phyloP scores from a whole-genome alignment of 1,139 yeast genomes.

The Suhomyces panamericanus region DNA sequence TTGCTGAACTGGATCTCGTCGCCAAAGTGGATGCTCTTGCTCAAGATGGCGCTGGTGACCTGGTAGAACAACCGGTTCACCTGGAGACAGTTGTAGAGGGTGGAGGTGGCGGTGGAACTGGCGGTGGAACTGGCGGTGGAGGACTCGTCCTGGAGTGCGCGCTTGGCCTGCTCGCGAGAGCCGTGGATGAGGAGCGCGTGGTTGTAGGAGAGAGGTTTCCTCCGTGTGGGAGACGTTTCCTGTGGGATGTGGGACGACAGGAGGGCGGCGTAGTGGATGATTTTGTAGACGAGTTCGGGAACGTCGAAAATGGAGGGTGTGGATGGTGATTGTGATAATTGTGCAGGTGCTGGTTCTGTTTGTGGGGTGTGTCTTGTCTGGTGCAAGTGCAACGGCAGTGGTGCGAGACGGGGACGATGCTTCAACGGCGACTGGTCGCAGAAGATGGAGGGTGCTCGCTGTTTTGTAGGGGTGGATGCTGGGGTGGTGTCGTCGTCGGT shows the following conservation, averaged over 20 bases:
- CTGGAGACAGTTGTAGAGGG: constrained; percentile 57
- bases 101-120: constrained; percentile 5
- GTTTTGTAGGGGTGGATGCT: constrained; percentile 25
- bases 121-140: too few relatives aligned
- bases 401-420: constrained; percentile 21
- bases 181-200: constrained; percentile 56
- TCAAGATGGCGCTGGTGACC: constrained; percentile 55
- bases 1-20: constrained; percentile 47
- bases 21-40: constrained; percentile 56
- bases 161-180: constrained; percentile 48
- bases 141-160: constrained; percentile 44
- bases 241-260: constrained; percentile 52
- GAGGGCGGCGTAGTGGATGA: constrained; percentile 59
- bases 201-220: constrained; percentile 65
- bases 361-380: not conserved
- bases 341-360: too few relatives aligned
- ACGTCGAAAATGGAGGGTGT: constrained; percentile 58
- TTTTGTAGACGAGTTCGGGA: constrained; percentile 72
- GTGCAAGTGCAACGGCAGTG: constrained; percentile 14
- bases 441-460: not conserved
- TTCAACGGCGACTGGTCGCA: not conserved
- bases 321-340: not conserved
- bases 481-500: constrained; percentile 38
- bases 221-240: constrained; percentile 57
- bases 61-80: constrained; percentile 69